Base-by-base conservation (phyloP, 306 rosid species). In the Dryas octopetala region DNA sequence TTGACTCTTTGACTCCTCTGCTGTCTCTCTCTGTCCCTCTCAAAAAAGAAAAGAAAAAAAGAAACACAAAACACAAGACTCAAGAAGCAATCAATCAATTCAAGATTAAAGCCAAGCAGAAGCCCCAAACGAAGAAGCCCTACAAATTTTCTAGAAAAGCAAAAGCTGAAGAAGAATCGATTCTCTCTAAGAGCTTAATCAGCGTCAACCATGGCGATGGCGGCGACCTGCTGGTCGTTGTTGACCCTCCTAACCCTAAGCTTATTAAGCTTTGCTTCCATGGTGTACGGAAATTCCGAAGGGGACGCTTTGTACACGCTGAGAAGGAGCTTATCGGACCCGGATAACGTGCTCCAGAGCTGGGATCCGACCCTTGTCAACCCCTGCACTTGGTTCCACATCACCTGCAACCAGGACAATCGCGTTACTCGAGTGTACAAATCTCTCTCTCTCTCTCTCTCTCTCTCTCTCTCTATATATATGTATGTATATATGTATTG, bases 351-450 rank as follows among this genome's bases (percentile, higher is more conserved):
- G 4, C 97, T 94, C 43, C 96, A 91, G 83, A 94, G 98, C 80
- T 94, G 98, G 98, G 98, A 94, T 87, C 93, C 98, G 40, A 94
- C 95, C 10, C 96, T 94, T 17, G 98, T 94, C 4, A 90, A 91
- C 57, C 98, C 98, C 38, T 94, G 98, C 73, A 94, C 98, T 45
- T 94, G 98, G 98, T 94, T 91, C 83, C 98, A 94, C 66, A 87
- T 94, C 82, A 91, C 98, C 80, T 94, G 98, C 78, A 91, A 94
- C 84, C 97, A 90, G 80, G 93, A 87, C 53, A 87, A 89, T 62
- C 91, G 91, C 53, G 98, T 94, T 80, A 94, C 98, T 67, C 93
- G 98, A 84, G 79, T 94, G 98, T 94, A 89, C 76, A 7, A 32
- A 6, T 44, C 47, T 49, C 16, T 76, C 64, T 48, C 1, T 48